Evolutionary conservation across 768 basidiomycete genomes (phyloP), one percentile per base, ranked within the genome.

Genomic region (Lactarius tabidus): DNA sequence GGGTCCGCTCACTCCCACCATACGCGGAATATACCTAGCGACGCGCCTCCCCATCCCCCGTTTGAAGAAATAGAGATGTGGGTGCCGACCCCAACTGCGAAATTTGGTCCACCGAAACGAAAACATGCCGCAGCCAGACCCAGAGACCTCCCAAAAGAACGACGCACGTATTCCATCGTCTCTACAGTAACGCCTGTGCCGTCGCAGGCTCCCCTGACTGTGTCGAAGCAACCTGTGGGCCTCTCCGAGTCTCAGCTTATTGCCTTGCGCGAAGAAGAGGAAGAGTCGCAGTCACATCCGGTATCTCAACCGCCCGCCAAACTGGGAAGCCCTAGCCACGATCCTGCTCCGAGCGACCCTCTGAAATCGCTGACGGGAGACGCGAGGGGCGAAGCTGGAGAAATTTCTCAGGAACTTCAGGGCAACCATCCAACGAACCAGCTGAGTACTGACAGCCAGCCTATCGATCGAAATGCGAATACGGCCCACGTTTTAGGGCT

Each of bases 181-280:
- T 28, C 60, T 52, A 39, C 36, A 39, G 26, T 2, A 43, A 17
- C 57, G 28, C 18, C 60, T n/a, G 38, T 17, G 26, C 29, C 7
- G 9, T 1, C 43, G 3, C 14, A 48, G 18, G 3, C 20, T 26
- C 9, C 52, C 48, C 23, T n/a, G 15, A 36, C 59, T 20, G 33
- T 38, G 14, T 18, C 35, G 15, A 23, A n/a, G 39, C 26, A 10
- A 26, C 43, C 53, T 33, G 1, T 20, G 29, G 38, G 18, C 48
- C 59, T 63, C 23, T 38, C 68, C 12, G 28, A 48, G 36, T 69
- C 68, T 6, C 66, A 67, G 58, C 61, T 67, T 15, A 7, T 60
- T 23, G 69, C 67, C 4, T 41, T 69, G 20, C 69, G 69, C 15
- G 56, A 69, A 51, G 69, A 69, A 41, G 68, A 69, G 18, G 67